Conservation (phyloP, 225 moss, liverwort and hornwort species). For the Pleurozium schreberi region DNA sequence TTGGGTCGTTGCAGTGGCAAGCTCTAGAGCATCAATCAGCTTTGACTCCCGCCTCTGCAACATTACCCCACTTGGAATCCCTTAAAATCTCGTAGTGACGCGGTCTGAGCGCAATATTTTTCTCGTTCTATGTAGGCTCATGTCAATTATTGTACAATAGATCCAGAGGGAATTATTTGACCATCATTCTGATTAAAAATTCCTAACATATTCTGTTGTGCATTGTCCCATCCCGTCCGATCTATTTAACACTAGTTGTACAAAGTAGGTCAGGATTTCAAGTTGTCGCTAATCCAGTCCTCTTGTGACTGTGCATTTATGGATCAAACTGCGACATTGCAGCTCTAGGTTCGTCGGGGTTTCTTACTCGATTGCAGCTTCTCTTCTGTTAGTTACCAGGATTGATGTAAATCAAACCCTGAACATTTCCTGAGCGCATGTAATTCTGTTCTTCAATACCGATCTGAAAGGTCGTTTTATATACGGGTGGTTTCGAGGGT, state of each 20-base stretch:
- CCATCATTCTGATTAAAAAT: background rate
- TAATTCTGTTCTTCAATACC: background rate
- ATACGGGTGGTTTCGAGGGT: background rate
- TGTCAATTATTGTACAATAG: conserved; percentile 13
- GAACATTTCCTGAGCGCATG: background rate
- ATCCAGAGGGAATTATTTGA: background rate
- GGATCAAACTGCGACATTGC: conserved; percentile 1
- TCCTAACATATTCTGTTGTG: background rate
- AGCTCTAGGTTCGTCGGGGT: background rate
- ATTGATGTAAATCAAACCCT: background rate
- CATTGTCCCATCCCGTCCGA: background rate
- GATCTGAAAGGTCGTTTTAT: background rate
- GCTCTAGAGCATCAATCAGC: conserved; percentile 52
- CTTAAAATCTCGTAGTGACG: conserved; percentile 26
- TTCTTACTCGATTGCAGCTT: background rate
- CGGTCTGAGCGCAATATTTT: background rate
- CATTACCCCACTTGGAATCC: conserved; percentile 32
- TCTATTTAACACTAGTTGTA: background rate
- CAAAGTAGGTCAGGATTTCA: background rate
- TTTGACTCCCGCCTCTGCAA: conserved; percentile 45
- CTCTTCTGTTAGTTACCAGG: background rate
- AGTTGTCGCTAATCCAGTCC: background rate
- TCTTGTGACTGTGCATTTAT: background rate
- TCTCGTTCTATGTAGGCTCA: background rate
- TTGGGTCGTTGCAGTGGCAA: conserved; percentile 52